phyloP scores from a whole-genome alignment of 768 basidiomycete genomes.

The Filobasidium floriforme region DNA sequence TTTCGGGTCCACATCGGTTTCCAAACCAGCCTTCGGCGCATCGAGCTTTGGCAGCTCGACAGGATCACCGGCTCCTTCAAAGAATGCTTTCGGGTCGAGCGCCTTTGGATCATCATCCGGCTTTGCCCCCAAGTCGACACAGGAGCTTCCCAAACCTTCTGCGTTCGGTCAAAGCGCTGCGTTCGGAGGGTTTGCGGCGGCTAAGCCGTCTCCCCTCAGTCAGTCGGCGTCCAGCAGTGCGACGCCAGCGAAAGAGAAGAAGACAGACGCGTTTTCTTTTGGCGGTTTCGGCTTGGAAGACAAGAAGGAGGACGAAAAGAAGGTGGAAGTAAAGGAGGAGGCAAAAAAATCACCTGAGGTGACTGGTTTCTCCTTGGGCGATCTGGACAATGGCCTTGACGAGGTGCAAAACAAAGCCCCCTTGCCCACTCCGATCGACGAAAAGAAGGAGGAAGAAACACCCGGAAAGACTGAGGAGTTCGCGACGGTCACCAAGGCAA shows the following conservation, averaged over 20 bases:
- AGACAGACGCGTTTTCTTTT: constrained; percentile 7
- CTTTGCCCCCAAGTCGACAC: not conserved
- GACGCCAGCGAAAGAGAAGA: constrained; percentile 9
- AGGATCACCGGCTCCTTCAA: constrained; percentile 18
- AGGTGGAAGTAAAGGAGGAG: not conserved
- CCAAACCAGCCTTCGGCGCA: constrained; percentile 23
- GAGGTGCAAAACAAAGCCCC: not conserved
- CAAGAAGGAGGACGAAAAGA: not conserved
- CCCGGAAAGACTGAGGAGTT: too few species aligned
- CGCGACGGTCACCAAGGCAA: too few species aligned
- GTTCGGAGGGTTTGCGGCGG: constrained; percentile 36
- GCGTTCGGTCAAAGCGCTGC: constrained; percentile 29
- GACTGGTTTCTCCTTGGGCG: constrained; percentile 11
- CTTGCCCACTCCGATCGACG: not conserved
- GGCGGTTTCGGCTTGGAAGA: not conserved
- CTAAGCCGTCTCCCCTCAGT: constrained; percentile 33
- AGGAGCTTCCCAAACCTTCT: not conserved
- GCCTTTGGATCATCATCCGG: constrained; percentile 26
- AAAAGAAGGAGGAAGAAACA: not conserved
- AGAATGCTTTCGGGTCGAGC: constrained; percentile 4
- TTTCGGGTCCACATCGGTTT: constrained; percentile 39
- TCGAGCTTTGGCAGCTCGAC: constrained; percentile 18
- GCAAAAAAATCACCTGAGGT: constrained; percentile 2
- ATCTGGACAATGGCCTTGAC: not conserved
- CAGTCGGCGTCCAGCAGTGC: constrained; percentile 14